phyloP scores from a whole-genome alignment of 106 monocot genomes.

The Agapanthus africanus region DNA sequence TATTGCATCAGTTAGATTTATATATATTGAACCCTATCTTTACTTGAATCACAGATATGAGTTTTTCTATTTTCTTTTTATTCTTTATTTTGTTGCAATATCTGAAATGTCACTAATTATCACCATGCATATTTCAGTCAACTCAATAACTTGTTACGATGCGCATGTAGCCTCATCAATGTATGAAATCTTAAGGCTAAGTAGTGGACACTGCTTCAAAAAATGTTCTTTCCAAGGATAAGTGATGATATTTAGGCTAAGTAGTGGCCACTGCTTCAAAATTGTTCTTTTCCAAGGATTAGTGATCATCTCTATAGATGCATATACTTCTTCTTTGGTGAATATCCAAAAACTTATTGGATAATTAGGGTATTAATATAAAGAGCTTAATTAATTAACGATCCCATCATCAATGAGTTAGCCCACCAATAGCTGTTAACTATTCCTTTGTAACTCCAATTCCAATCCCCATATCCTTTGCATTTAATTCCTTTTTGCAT shows the following conservation, averaged over 20 bases:
- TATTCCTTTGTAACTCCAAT: slow-evolving; percentile 16
- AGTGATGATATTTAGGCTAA: neutral
- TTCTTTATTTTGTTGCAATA: neutral
- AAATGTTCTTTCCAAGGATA: neutral
- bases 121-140: neutral
- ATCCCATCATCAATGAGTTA: slow-evolving; percentile 5
- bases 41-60: neutral
- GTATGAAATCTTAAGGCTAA: neutral
- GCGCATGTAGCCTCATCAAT: neutral
- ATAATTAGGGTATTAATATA: neutral
- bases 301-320: no score
- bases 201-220: no score
- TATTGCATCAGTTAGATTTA: neutral
- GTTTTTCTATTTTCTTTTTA: neutral
- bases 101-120: neutral
- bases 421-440: no score
- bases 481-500: neutral
- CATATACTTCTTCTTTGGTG: no score
- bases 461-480: neutral
- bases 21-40: neutral
- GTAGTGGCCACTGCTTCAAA: no score
- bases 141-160: neutral
- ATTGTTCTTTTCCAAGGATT: no score
- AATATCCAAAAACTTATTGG: no score
- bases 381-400: neutral